Evolutionary conservation across 1,284 basidiomycete species (phyloP), one percentile per base, ranked within the genome.

Genomic region (Cryptococcus hybrid): DNA sequence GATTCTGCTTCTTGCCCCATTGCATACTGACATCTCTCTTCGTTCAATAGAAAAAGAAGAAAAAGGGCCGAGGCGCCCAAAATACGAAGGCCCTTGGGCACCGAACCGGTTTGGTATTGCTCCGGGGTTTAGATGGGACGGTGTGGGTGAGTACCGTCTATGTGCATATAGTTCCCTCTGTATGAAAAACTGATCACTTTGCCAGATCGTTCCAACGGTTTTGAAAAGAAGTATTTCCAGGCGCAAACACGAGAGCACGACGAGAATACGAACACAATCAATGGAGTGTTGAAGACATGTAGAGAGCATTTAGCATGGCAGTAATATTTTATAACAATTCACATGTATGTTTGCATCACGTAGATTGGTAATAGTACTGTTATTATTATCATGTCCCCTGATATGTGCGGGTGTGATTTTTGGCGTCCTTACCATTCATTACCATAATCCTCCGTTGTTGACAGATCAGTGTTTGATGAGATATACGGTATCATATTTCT

Each of bases 111-210:
- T 95, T 75, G 88, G 88, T 30, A 97, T 99, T 63, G 86, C 85
- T 56, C 96, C 95, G 9, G 95, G 95, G 0, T 94, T 94, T 73
- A 83, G 95, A 66, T 99, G 94, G 95, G 95, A 98, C 73, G 92
- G 92, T 47, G 92, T 94, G 57, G 90, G 91, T 92, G 67, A 73
- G 85, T 85, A 2, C 34, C 57, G 15, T 30, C 51, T 34, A 4
- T 49, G 35, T 30, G n/a, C 47, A 36, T 39, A 30, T 43, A 45
- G 42, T 15, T n/a, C 42, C n/a, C 57, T 30, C 7, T 30, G 6
- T 13, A 43, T 57, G 8, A 36, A 30, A 5, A 9, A 37, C 18
- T 35, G 12, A 6, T 44, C n/a, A 5, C 5, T 51, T 11, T 24
- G 36, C 5, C 69, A 93, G 92, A 95, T 70, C 85, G 94, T 56